These are phyloP conservation scores for Delonix regia DNA, from an alignment of 306 rosid species.

Conservation along the genomic window DNA sequence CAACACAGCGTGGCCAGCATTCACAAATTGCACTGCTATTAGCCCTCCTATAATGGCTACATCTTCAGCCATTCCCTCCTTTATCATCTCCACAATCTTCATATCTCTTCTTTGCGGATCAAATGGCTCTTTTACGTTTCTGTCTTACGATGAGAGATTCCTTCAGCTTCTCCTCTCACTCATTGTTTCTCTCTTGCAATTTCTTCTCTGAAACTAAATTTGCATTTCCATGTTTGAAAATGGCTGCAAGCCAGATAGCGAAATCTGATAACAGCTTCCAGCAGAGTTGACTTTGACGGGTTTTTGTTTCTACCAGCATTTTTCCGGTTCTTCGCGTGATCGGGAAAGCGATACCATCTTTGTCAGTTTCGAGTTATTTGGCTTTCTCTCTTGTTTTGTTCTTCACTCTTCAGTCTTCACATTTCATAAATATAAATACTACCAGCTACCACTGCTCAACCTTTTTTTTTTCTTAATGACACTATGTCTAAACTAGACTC, in stretches of 20 bases:
- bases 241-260: background rate
- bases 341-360: background rate
- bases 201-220: background rate
- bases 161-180: conserved; percentile 6
- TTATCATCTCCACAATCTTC: conserved; percentile 22
- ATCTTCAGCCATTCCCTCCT: conserved; percentile 48
- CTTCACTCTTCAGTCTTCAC: conserved; percentile 7
- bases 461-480: background rate
- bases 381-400: conserved; percentile 18
- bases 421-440: background rate
- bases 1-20: conserved; percentile 70
- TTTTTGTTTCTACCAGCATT: conserved; percentile 33
- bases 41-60: conserved; percentile 59
- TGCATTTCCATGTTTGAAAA: no score
- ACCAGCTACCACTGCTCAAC: conserved; percentile 4
- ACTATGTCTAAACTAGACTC: conserved; percentile 38
- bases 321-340: background rate
- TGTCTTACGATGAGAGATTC: background rate
- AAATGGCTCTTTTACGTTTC: background rate
- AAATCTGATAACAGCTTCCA: conserved; percentile 14
- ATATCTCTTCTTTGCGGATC: conserved; percentile 14
- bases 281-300: conserved; percentile 28
- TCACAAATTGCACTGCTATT: conserved; percentile 60
- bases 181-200: background rate
- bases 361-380: background rate